These are phyloP conservation scores for Rhizoclosmatium sp. DNA, from an alignment of 192 early-diverging fungal species.

Conservation along the genomic window DNA sequence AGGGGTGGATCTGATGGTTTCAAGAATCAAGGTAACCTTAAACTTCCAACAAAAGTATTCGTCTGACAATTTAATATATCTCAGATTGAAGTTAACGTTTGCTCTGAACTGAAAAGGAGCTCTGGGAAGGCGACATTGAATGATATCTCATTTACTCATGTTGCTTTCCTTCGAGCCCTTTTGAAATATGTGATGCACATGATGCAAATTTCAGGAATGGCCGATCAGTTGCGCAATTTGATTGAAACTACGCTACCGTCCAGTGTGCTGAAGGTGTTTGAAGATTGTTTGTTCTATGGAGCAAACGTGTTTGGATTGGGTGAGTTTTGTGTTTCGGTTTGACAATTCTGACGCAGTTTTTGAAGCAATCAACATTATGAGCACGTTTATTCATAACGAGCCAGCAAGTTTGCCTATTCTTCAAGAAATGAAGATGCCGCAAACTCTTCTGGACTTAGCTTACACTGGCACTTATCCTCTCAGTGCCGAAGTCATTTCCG, in stretches of 20 bases:
- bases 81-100: conserved; percentile 65
- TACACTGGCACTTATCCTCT: conserved; percentile 76
- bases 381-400: conserved; percentile 97
- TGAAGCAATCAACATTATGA: conserved; percentile 87
- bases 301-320: conserved; percentile 82
- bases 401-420: conserved; percentile 93
- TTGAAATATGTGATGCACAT: conserved; percentile 92
- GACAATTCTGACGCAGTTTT: conserved; percentile 1
- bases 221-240: conserved; percentile 92
- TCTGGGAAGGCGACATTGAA: neutral
- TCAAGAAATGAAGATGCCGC: conserved; percentile 89
- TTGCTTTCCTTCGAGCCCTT: conserved; percentile 82
- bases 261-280: conserved; percentile 77
- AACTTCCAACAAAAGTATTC: conserved; percentile 1
- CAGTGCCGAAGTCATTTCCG: conserved; percentile 79
- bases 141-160: conserved; percentile 74
- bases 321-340: conserved; percentile 41
- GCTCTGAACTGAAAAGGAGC: conserved; percentile 36
- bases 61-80: neutral
- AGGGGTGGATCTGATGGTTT: conserved; percentile 80
- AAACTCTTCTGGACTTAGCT: conserved; percentile 75
- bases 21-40: conserved; percentile 72
- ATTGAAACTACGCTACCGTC: conserved; percentile 87
- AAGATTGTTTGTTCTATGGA: conserved; percentile 80
- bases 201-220: conserved; percentile 91